Evolutionary conservation across 2,329 filamentous ascomycete genomes (phyloP).

Genomic region (Alternaria brassicicola): DNA sequence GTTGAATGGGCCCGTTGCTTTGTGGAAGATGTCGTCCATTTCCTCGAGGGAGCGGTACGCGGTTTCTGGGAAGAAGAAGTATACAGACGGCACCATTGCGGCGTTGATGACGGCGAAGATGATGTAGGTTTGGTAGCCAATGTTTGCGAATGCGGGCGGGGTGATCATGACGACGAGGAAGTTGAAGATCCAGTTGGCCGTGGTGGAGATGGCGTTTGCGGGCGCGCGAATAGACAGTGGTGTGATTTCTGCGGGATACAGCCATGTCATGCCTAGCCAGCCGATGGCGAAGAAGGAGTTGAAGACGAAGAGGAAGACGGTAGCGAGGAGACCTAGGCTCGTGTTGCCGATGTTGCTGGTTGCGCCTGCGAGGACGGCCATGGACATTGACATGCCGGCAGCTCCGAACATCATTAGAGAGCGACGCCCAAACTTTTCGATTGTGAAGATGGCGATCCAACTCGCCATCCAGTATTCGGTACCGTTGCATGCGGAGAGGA

Average conservation of each 20-base stretch:
- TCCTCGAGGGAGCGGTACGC: constrained; percentile 53
- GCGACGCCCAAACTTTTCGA: constrained; percentile 48
- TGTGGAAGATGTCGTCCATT: constrained; percentile 67
- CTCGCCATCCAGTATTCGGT: constrained; percentile 51
- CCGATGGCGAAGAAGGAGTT: constrained; percentile 91
- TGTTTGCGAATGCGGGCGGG: constrained; percentile 63
- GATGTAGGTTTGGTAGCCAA: constrained; percentile 62
- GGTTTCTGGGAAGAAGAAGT: constrained; percentile 68
- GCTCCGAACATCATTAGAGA: constrained; percentile 49
- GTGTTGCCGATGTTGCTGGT: constrained; percentile 36
- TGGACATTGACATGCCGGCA: constrained; percentile 43
- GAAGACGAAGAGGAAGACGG: constrained; percentile 91
- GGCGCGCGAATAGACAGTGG: constrained; percentile 86
- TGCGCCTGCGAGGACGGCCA: constrained; percentile 45
- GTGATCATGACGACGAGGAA: constrained; percentile 72
- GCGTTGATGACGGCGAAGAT: constrained; percentile 64
- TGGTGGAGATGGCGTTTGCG: constrained; percentile 85
- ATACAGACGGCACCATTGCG: constrained; percentile 61
- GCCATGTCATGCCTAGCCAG: constrained; percentile 74
- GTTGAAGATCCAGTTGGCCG: constrained; percentile 60
- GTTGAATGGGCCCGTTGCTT: constrained; percentile 57
- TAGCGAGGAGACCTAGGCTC: constrained; percentile 47
- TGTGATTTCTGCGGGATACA: constrained; percentile 75
- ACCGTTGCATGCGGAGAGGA: constrained; percentile 51
- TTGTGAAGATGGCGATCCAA: constrained; percentile 52